A percentile compares a stretch with the other conserved stretches of the same genome.
phyloP scores from a whole-genome alignment of 208 protist genomes.

The Borovskyia barvae region DNA sequence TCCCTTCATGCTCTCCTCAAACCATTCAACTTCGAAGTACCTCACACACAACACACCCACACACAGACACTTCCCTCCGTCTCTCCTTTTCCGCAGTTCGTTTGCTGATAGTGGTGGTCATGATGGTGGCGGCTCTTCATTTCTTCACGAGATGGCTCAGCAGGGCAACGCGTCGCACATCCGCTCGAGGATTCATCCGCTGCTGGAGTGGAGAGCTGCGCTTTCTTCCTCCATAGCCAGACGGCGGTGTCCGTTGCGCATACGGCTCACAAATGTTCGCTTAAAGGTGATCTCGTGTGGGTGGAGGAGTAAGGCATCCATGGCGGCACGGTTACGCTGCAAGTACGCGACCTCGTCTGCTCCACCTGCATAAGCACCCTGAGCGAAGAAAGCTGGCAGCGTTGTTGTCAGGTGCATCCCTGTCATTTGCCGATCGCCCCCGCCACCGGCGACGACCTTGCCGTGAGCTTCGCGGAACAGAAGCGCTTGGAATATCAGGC shows the following conservation, averaged over 20 bases:
- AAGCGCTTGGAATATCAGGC: slow-evolving; percentile 25
- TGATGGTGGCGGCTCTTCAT: too few species aligned
- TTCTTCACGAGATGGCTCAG: too few species aligned
- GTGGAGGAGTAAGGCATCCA: slow-evolving; percentile 78
- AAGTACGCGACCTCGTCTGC: slow-evolving; percentile 66
- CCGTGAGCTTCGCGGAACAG: slow-evolving; percentile 21
- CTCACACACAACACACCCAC: too few species aligned
- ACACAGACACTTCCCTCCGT: too few species aligned
- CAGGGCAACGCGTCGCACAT: too few species aligned
- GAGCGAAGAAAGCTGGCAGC: slow-evolving; percentile 63
- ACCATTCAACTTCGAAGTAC: too few species aligned
- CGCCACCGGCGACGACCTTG: neutral
- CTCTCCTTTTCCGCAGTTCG: too few species aligned
- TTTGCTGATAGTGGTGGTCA: too few species aligned
- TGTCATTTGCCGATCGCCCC: neutral
- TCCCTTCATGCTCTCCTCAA: too few species aligned
- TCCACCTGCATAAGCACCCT: slow-evolving; percentile 67
- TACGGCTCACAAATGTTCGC: slow-evolving; percentile 61
- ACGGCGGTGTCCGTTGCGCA: slow-evolving; percentile 54
- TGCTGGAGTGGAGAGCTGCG: slow-evolving; percentile 1
- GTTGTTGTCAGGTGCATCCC: slow-evolving; percentile 5
- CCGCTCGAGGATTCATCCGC: too few species aligned
- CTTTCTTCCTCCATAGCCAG: slow-evolving; percentile 68
- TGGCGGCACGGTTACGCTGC: slow-evolving; percentile 56
- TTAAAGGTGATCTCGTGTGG: slow-evolving; percentile 79